A percentile compares a stretch with the other conserved stretches of the same genome.
These are phyloP conservation scores for Pouteria campechiana DNA, from an alignment of 179 eudicot genomes.

Conservation along the genomic window DNA sequence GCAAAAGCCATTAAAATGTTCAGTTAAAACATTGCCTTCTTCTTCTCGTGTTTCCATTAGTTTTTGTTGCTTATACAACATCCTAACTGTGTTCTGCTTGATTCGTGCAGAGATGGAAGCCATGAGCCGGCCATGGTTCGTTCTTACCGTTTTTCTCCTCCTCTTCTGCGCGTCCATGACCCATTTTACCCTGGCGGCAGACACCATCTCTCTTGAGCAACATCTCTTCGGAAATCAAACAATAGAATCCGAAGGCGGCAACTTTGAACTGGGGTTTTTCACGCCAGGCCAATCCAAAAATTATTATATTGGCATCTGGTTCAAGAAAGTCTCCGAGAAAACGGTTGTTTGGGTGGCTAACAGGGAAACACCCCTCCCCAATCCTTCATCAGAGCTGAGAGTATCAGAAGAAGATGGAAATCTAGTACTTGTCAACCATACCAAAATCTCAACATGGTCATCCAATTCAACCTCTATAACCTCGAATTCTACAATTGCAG, in stretches of 20 bases:
- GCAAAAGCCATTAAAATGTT: too few relatives aligned
- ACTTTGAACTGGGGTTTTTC: constrained; percentile 28
- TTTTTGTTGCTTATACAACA: too few relatives aligned
- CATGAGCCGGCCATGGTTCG: too few relatives aligned
- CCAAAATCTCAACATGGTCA: constrained; percentile 16
- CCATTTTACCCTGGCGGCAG: constrained; percentile 6
- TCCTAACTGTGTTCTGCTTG: too few relatives aligned
- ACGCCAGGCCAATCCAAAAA: too few relatives aligned
- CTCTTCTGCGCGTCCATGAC: constrained; percentile 1
- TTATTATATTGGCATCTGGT: constrained; percentile 68
- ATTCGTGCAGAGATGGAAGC: too few relatives aligned
- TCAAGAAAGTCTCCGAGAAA: constrained; percentile 21
- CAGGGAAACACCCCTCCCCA: constrained; percentile 29
- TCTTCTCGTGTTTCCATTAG: too few relatives aligned
- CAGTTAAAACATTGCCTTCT: too few relatives aligned
- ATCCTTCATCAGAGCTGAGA: constrained; percentile 20
- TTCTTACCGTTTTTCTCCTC: constrained; percentile 1
- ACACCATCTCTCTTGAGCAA: constrained; percentile 8
- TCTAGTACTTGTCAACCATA: not conserved
- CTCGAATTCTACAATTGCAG: constrained; percentile 9
- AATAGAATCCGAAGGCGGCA: constrained; percentile 21
- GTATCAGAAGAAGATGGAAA: constrained; percentile 11
- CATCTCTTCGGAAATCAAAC: constrained; percentile 36
- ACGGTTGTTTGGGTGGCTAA: constrained; percentile 69
- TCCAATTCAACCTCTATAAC: constrained; percentile 6